phyloP scores from a whole-genome alignment of 1,284 basidiomycete genomes.

The Fomitopsis pinicola region DNA sequence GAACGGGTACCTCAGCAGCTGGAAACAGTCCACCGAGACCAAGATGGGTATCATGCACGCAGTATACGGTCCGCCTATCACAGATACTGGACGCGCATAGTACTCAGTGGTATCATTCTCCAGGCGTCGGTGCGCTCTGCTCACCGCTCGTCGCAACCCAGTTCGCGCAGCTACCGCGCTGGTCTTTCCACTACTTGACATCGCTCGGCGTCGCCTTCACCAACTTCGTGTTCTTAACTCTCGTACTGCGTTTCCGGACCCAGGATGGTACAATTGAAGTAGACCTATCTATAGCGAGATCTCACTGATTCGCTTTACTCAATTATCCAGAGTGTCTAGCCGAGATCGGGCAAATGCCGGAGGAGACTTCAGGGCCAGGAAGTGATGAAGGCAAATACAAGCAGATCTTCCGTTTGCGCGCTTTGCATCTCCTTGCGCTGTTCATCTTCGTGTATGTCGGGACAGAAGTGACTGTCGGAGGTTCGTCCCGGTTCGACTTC shows the following conservation, averaged over 20 bases:
- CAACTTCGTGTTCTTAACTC: constrained; percentile 36
- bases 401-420: constrained; percentile 34
- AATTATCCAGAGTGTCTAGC: constrained; percentile 26
- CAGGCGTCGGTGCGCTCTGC: too few relatives aligned
- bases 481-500: constrained; percentile 15
- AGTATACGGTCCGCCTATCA: constrained; percentile 22
- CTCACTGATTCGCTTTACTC: background rate
- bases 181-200: constrained; percentile 65
- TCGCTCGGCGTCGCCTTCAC: constrained; percentile 51
- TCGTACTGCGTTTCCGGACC: constrained; percentile 50
- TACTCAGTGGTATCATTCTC: too few relatives aligned
- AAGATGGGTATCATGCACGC: constrained; percentile 68
- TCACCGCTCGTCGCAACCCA: too few relatives aligned
- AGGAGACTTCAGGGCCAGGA: constrained; percentile 10
- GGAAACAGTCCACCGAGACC: constrained; percentile 39
- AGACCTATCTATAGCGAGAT: too few relatives aligned
- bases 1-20: constrained; percentile 48
- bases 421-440: constrained; percentile 38
- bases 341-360: constrained; percentile 27
- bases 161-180: constrained; percentile 21
- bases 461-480: constrained; percentile 43
- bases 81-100: too few relatives aligned
- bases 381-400: constrained; percentile 30
- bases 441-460: constrained; percentile 46
- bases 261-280: constrained; percentile 42